Evolutionary conservation across 805 yeast genomes (phyloP).

Genomic region (Saccharomycopsis fibuligera): DNA sequence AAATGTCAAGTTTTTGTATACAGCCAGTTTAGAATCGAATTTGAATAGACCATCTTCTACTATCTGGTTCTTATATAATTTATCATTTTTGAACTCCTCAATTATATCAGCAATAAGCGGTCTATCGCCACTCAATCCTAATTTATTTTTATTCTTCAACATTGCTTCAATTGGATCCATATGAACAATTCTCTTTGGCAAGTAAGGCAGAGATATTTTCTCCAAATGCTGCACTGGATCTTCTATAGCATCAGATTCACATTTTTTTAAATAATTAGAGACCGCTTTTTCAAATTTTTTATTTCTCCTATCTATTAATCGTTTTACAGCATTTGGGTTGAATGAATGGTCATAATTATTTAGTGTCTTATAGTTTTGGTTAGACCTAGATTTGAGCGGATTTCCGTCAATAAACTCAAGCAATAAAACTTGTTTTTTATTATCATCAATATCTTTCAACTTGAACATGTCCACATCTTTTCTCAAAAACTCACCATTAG

Average conservation of each 20-base stretch:
- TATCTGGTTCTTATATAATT: slow-evolving; percentile 60
- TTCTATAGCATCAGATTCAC: slow-evolving; percentile 26
- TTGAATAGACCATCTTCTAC: slow-evolving; percentile 42
- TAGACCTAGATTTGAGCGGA: slow-evolving; percentile 42
- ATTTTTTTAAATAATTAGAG: slow-evolving; percentile 30
- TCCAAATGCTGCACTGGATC: slow-evolving; percentile 40
- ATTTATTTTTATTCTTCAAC: slow-evolving; percentile 30
- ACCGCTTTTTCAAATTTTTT: slow-evolving; percentile 42
- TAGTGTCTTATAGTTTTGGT: slow-evolving; percentile 34
- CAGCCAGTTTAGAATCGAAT: slow-evolving; percentile 39
- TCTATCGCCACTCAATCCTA: slow-evolving; percentile 27
- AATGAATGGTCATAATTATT: slow-evolving; percentile 30
- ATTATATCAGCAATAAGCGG: slow-evolving; percentile 46
- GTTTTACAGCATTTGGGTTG: slow-evolving; percentile 34
- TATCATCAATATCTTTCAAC: slow-evolving; percentile 34
- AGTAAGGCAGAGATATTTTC: slow-evolving; percentile 28
- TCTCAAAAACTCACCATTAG: slow-evolving; percentile 46
- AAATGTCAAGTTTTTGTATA: slow-evolving; percentile 36
- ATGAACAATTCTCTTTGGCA: slow-evolving; percentile 47
- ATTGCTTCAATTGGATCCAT: slow-evolving; percentile 59
- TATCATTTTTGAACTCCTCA: slow-evolving; percentile 37
- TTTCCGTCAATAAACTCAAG: slow-evolving; percentile 75
- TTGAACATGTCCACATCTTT: slow-evolving; percentile 48
- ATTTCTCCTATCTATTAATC: slow-evolving; percentile 53
- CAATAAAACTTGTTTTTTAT: slow-evolving; percentile 48